Evolutionary conservation across 23 red algal species (phyloP).

Genomic region (Cyanidiococcus yangmingshanensis): DNA sequence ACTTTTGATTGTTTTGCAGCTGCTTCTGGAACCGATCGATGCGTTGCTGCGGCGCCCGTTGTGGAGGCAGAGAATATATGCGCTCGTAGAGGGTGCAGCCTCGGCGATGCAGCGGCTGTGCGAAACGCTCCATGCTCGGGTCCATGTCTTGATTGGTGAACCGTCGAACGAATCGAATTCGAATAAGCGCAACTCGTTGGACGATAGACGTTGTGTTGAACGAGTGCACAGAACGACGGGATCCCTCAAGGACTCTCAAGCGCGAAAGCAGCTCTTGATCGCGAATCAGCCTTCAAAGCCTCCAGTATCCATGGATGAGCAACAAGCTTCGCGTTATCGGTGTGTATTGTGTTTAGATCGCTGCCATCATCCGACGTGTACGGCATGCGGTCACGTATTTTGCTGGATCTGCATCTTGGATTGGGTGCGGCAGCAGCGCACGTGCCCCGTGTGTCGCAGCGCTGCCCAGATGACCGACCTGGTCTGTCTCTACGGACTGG

Average conservation of each 20-base stretch:
- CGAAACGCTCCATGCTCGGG: neutral
- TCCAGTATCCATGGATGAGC: neutral
- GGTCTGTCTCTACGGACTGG: neutral
- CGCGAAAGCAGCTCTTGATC: neutral
- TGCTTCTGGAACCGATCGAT: neutral
- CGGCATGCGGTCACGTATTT: slow-evolving; percentile 11
- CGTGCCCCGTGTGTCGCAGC: neutral
- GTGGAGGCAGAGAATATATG: neutral
- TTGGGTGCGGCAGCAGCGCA: slow-evolving; percentile 2
- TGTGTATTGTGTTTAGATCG: slow-evolving; percentile 5
- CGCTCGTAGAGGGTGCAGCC: neutral
- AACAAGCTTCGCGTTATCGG: neutral
- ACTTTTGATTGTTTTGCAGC: neutral
- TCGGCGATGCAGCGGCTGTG: neutral
- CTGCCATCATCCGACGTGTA: neutral
- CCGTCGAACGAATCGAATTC: neutral
- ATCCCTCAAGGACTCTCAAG: neutral
- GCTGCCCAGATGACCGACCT: neutral
- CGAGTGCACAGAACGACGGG: neutral
- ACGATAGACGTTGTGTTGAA: too few relatives aligned
- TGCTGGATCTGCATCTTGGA: slow-evolving; percentile 3
- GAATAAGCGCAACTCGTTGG: neutral
- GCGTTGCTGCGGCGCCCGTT: neutral
- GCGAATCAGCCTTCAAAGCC: neutral
- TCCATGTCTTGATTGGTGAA: neutral